phyloP scores from a whole-genome alignment of 2,329 filamentous ascomycete genomes.

The Grosmannia serpens region DNA sequence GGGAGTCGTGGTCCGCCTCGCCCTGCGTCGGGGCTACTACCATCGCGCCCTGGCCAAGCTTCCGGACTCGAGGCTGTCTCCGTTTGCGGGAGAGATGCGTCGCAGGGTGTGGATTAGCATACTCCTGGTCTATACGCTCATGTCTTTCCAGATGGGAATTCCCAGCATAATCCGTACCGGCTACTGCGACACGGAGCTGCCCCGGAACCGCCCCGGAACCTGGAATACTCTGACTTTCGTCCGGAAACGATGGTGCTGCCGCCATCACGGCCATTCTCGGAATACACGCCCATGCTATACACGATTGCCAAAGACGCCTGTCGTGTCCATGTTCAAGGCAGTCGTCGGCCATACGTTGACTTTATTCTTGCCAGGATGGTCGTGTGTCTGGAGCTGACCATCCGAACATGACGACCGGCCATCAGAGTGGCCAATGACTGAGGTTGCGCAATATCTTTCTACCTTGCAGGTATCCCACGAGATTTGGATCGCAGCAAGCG shows the following conservation, averaged over 20 bases:
- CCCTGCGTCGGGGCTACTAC: constrained; percentile 30
- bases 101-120: constrained; percentile 26
- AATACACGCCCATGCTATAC: constrained; percentile 14
- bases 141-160: constrained; percentile 35
- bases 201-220: no score
- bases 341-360: constrained; percentile 18
- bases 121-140: constrained; percentile 30
- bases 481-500: no score
- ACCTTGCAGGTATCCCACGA: no score
- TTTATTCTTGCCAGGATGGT: constrained; percentile 41
- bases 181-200: constrained; percentile 20
- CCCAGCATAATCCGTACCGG: constrained; percentile 30
- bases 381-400: constrained; percentile 21
- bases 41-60: constrained; percentile 23
- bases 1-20: constrained; percentile 25
- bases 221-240: constrained; percentile 26
- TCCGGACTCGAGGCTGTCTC: constrained; percentile 16
- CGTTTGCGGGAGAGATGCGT: constrained; percentile 30
- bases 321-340: constrained; percentile 12
- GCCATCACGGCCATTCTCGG: constrained; percentile 11
- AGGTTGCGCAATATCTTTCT: no score
- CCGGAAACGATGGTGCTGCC: constrained; percentile 20
- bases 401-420: no score
- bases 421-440: no score
- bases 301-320: constrained; percentile 17